Percentiles rank a stretch among this genome's conserved stretches.
These are phyloP conservation scores for Lasiosphaeria hispida DNA, from an alignment of 495 filamentous ascomycete species.

Conservation along the genomic window DNA sequence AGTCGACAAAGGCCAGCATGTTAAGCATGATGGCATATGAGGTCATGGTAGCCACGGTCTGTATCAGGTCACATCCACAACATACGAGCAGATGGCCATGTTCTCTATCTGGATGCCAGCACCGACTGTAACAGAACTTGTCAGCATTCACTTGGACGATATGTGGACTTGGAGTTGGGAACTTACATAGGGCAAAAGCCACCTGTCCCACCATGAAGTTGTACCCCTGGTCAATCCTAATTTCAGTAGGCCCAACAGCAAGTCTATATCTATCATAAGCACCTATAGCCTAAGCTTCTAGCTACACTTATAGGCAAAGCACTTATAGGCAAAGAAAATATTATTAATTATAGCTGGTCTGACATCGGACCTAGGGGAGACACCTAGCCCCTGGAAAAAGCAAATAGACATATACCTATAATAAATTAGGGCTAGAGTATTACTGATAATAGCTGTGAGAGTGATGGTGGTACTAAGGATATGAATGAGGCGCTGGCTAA, in stretches of 20 bases:
- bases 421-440: conserved; percentile 46
- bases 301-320: too few relatives aligned
- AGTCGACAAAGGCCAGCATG: conserved; percentile 38
- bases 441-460: conserved; percentile 51
- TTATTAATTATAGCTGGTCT: conserved; percentile 58
- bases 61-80: conserved; percentile 57
- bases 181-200: conserved; percentile 51
- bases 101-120: conserved; percentile 63
- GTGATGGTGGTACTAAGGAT: conserved; percentile 55
- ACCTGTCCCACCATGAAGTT: conserved; percentile 63
- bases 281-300: conserved; percentile 63
- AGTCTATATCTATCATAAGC: conserved; percentile 54
- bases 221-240: conserved; percentile 53
- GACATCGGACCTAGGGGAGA: conserved; percentile 56
- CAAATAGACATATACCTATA: conserved; percentile 56
- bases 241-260: conserved; percentile 52
- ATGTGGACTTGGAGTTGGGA: neutral
- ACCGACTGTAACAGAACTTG: conserved; percentile 38
- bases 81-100: conserved; percentile 53
- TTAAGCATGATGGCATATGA: conserved; percentile 63
- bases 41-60: conserved; percentile 57
- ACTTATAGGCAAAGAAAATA: conserved; percentile 60
- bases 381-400: conserved; percentile 63
- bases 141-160: neutral
- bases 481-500: conserved; percentile 55